These are phyloP conservation scores for Venturia effusa DNA, from an alignment of 2,329 filamentous ascomycete species.

Conservation along the genomic window DNA sequence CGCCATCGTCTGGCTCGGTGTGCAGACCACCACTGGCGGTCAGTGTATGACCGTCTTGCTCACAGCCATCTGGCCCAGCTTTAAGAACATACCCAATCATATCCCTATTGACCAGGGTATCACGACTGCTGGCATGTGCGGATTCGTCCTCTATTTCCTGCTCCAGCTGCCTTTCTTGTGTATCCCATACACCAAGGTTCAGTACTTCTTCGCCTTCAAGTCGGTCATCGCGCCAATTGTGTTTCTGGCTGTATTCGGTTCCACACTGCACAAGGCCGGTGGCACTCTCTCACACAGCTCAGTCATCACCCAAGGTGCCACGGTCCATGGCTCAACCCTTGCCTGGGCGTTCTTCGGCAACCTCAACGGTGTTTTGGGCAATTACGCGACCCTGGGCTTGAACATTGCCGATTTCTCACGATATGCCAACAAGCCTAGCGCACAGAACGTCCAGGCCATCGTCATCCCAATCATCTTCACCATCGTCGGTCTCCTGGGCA, in stretches of 20 bases:
- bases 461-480: constrained; percentile 23
- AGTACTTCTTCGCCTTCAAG: constrained; percentile 17
- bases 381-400: constrained; percentile 20
- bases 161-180: constrained; percentile 15
- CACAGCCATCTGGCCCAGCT: constrained; percentile 11
- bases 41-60: constrained; percentile 10
- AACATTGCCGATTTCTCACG: constrained; percentile 16
- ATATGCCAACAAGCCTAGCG: constrained; percentile 15
- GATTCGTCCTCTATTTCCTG: constrained; percentile 14
- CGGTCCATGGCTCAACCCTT: constrained; percentile 18
- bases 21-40: constrained; percentile 29
- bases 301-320: constrained; percentile 18
- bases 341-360: constrained; percentile 20
- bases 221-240: constrained; percentile 19
- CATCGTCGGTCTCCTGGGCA: constrained; percentile 16
- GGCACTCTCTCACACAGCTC: constrained; percentile 17
- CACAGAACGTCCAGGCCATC: constrained; percentile 25
- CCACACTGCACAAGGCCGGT: constrained; percentile 10
- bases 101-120: constrained; percentile 27
- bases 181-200: constrained; percentile 16
- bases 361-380: constrained; percentile 20
- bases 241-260: constrained; percentile 20
- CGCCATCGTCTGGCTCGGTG: constrained; percentile 28
- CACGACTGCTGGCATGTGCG: constrained; percentile 34
- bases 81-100: constrained; percentile 10